phyloP scores from a whole-genome alignment of 495 filamentous ascomycete genomes.

The Rostrohypoxylon terebratum region DNA sequence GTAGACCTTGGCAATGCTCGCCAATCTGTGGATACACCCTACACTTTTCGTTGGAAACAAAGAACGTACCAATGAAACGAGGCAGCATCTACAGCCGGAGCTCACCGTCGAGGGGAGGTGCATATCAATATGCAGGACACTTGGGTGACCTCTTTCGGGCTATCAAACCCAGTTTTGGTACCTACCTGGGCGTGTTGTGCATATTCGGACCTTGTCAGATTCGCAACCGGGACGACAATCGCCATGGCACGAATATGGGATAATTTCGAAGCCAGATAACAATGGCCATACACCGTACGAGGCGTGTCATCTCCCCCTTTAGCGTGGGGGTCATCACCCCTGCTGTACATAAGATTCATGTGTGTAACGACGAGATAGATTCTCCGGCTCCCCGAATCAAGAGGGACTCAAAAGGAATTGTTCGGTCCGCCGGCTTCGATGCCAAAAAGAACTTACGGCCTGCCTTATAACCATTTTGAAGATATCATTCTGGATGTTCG shows the following conservation, averaged over 20 bases:
- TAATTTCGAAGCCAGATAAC: slow-evolving; percentile 15
- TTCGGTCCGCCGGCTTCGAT: slow-evolving; percentile 37
- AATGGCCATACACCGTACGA: slow-evolving; percentile 18
- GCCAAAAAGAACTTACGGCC: slow-evolving; percentile 19
- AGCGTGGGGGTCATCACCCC: slow-evolving; percentile 40
- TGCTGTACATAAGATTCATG: slow-evolving; percentile 12
- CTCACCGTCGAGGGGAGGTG: slow-evolving; percentile 13
- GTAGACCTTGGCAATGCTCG: slow-evolving; percentile 25
- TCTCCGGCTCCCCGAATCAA: slow-evolving; percentile 32
- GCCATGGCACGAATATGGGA: slow-evolving; percentile 32
- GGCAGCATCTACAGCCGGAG: not conserved
- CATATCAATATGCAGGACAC: slow-evolving; percentile 17
- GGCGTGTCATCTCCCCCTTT: slow-evolving; percentile 12
- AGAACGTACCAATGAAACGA: slow-evolving; percentile 27
- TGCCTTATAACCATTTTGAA: slow-evolving; percentile 1
- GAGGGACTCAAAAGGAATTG: slow-evolving; percentile 19
- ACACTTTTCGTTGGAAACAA: slow-evolving; percentile 2
- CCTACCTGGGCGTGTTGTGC: slow-evolving; percentile 24
- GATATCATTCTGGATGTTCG: not conserved
- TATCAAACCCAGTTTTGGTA: slow-evolving; percentile 21
- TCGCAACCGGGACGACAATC: slow-evolving; percentile 32
- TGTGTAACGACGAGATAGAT: slow-evolving; percentile 16
- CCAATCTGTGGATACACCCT: slow-evolving; percentile 40
- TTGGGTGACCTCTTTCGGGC: slow-evolving; percentile 5
- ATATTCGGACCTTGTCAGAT: slow-evolving; percentile 44